phyloP scores from a whole-genome alignment of 768 basidiomycete genomes.

The Xerocomus potaroensis region DNA sequence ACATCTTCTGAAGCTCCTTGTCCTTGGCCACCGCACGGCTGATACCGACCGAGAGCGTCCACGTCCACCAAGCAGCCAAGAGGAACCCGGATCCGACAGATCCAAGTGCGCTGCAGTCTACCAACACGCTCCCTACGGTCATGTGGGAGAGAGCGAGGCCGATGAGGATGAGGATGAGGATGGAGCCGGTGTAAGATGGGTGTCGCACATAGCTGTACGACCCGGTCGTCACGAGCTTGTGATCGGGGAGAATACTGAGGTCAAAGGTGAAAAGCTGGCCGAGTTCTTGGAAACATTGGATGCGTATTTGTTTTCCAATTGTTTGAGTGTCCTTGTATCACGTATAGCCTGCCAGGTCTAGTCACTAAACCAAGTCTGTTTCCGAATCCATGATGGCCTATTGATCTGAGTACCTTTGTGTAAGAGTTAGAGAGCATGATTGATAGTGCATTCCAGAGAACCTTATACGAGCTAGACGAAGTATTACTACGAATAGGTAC shows the following conservation, averaged over 20 bases:
- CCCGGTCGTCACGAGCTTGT: conserved; percentile 49
- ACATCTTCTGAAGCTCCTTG: conserved; percentile 42
- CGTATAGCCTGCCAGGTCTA: too few relatives aligned
- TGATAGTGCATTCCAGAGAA: too few relatives aligned
- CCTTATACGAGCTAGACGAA: too few relatives aligned
- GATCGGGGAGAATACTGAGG: conserved; percentile 48
- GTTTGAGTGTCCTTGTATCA: too few relatives aligned
- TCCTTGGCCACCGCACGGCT: conserved; percentile 51
- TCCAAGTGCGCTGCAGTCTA: conserved; percentile 34
- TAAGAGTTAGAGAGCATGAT: too few relatives aligned
- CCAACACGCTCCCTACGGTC: conserved; percentile 43
- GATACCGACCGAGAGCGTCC: conserved; percentile 44
- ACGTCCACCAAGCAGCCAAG: conserved; percentile 45
- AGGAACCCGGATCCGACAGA: conserved; percentile 30
- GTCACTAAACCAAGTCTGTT: too few relatives aligned
- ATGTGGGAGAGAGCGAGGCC: conserved; percentile 45
- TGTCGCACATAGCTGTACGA: conserved; percentile 52
- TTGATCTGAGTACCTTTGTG: too few relatives aligned
- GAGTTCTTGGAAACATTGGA: conserved; percentile 50
- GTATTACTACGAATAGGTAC: too few relatives aligned
- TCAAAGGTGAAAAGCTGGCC: conserved; percentile 57
- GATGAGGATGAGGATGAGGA: conserved; percentile 44
- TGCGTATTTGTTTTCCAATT: conserved; percentile 30
- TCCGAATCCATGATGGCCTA: too few relatives aligned
- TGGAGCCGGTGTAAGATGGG: conserved; percentile 50